These are phyloP conservation scores for Beauveria rudraprayagi DNA, from an alignment of 2,329 filamentous ascomycete genomes.

Conservation along the genomic window DNA sequence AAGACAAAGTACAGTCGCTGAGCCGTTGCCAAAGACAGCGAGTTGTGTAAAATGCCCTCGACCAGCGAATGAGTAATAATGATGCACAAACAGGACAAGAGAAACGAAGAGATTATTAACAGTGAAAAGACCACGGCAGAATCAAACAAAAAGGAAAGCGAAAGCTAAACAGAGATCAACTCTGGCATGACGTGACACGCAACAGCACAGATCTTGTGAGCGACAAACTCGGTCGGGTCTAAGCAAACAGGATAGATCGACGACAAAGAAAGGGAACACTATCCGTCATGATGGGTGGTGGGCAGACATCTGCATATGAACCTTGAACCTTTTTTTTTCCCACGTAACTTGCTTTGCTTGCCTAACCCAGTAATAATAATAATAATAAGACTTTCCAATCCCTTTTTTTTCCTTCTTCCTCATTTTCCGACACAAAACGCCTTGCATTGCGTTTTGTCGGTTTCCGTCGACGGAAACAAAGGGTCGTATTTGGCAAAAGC, in stretches of 20 bases:
- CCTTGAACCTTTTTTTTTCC: no score
- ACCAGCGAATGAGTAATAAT: conserved; percentile 14
- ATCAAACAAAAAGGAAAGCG: background rate
- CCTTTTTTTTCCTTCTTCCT: background rate
- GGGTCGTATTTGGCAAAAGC: no score
- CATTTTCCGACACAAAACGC: background rate
- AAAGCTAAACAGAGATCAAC: conserved; percentile 6
- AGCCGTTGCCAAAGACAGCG: background rate
- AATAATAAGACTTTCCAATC: background rate
- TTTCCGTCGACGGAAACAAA: no score
- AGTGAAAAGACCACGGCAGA: background rate
- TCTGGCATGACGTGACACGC: background rate
- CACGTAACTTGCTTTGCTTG: background rate
- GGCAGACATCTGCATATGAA: background rate
- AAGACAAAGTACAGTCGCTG: background rate
- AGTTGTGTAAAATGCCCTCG: conserved; percentile 4
- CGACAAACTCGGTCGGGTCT: background rate
- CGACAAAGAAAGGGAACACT: conserved; percentile 1
- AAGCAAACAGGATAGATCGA: conserved; percentile 8
- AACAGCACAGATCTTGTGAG: background rate
- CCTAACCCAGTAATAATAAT: background rate
- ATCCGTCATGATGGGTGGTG: background rate
- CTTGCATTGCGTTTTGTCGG: background rate
- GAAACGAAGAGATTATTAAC: conserved; percentile 11
- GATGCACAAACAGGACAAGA: conserved; percentile 14